These are phyloP conservation scores for Aristolochia californica DNA, from an alignment of 164 flowering plant genomes.

Conservation along the genomic window DNA sequence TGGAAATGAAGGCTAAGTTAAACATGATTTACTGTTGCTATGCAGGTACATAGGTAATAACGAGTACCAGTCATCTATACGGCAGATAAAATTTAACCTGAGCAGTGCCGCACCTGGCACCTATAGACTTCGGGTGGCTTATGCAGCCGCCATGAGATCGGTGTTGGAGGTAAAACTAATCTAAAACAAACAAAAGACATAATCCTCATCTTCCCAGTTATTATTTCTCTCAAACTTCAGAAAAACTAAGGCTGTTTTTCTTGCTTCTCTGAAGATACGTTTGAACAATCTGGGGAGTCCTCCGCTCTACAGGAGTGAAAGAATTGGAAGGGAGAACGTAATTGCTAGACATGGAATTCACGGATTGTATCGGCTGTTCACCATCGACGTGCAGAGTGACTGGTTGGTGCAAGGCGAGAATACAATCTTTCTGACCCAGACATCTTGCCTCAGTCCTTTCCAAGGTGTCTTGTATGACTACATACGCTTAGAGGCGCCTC, in stretches of 20 bases:
- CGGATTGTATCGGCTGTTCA: slow-evolving; percentile 53
- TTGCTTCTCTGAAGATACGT: slow-evolving; percentile 1
- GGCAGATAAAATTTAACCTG: slow-evolving; percentile 28
- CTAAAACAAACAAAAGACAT: too few relatives aligned
- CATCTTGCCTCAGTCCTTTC: slow-evolving; percentile 23
- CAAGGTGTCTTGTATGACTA: slow-evolving; percentile 66
- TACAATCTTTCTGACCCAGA: slow-evolving; percentile 46
- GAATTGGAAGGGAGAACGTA: slow-evolving; percentile 57
- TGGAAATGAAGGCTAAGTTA: background rate
- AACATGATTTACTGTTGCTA: too few relatives aligned
- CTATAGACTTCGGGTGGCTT: slow-evolving; percentile 19
- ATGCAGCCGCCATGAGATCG: slow-evolving; percentile 22
- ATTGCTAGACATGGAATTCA: slow-evolving; percentile 75
- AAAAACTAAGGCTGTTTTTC: background rate
- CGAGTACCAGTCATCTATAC: slow-evolving; percentile 40
- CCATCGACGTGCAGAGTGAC: slow-evolving; percentile 22
- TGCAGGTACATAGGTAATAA: slow-evolving; percentile 31
- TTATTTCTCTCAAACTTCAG: background rate
- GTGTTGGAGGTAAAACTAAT: slow-evolving; percentile 27
- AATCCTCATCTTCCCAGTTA: too few relatives aligned
- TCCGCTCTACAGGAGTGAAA: slow-evolving; percentile 31
- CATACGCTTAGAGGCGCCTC: slow-evolving; percentile 55
- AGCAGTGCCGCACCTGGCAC: slow-evolving; percentile 13
- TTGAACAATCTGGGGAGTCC: slow-evolving; percentile 16
- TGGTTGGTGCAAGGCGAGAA: slow-evolving; percentile 39